Percentiles rank a stretch among this genome's conserved stretches.
phyloP scores from a whole-genome alignment of 805 yeast genomes.

The Metschnikowia continentalis region DNA sequence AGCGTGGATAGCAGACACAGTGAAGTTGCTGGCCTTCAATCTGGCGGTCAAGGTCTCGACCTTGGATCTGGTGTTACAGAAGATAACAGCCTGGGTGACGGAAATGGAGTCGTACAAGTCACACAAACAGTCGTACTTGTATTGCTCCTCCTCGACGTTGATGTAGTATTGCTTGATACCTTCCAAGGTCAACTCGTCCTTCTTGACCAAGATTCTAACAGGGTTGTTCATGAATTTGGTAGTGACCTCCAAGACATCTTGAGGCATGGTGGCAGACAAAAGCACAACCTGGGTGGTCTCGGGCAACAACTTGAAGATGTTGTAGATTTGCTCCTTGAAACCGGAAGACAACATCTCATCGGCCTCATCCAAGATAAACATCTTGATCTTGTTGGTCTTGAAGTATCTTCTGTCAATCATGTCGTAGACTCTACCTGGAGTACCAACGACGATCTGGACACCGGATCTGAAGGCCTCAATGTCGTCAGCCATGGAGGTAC shows the following conservation, averaged over 20 bases:
- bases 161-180: constrained; percentile 92
- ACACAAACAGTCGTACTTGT: constrained; percentile 91
- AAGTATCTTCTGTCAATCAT: constrained; percentile 90
- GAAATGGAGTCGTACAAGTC: constrained; percentile 94
- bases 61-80: constrained; percentile 93
- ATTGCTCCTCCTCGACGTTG: constrained; percentile 87
- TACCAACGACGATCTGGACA: constrained; percentile 93
- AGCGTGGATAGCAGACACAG: constrained; percentile 93
- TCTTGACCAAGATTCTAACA: constrained; percentile 87
- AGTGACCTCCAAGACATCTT: constrained; percentile 87
- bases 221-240: constrained; percentile 93
- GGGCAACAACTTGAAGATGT: constrained; percentile 85
- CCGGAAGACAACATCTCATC: constrained; percentile 94
- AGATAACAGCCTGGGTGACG: constrained; percentile 95
- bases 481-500: constrained; percentile 87
- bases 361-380: constrained; percentile 96
- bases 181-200: constrained; percentile 92
- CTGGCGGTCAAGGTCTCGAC: constrained; percentile 84
- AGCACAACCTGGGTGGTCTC: constrained; percentile 90
- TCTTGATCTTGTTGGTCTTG: constrained; percentile 77
- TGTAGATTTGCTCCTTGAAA: constrained; percentile 92
- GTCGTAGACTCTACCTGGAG: constrained; percentile 97
- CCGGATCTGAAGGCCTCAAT: constrained; percentile 77
- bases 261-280: constrained; percentile 91
- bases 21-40: constrained; percentile 74